Base-by-base conservation (phyloP, 495 filamentous ascomycete genomes). In the Talaromyces adpressus region DNA sequence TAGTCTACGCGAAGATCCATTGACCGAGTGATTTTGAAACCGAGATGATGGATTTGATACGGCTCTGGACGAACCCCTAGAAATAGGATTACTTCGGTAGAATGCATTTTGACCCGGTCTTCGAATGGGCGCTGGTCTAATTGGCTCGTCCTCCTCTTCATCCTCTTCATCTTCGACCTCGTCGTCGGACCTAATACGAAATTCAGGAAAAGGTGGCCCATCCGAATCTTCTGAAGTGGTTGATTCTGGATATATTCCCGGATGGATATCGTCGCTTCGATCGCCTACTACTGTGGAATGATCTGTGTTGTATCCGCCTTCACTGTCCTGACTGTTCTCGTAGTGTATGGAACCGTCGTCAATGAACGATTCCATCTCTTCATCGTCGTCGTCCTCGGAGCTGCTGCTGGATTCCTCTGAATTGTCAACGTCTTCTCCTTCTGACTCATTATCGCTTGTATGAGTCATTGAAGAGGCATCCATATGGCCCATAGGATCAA, bases 271-370 rank as follows among this genome's bases (percentile, higher is more conserved):
- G 59, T 57, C 61, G 4, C 65, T 65, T 45, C 57, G 62, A 47
- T 59, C 65, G 12, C 71, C 73, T n/a, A 73, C 67, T 8, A 75
- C 66, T 12, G 73, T 75, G 11, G 69, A 71, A 59, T 64, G 69
- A 62, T 69, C 71, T 2, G 71, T 73, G 18, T 67, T 68, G 3
- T 71, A 70, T 27, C 62, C 67, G 57, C 68, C 66, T 45, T 71
- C 65, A 36, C 64, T 18, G 45, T 66, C 63, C 49, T 72, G 67
- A 16, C 64, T 25, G 62, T 66, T 65, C 49, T 72, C 69, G 11
- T 62, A 62, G 53, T 70, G 61, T 49, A 62, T 57, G 12, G 68
- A 62, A 23, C 64, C 62, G 16, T 65, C 66, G 39, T 67, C 65
- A 22, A 67, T 61, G 53, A 67, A 67, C 5, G 65, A 64, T 27